These are phyloP conservation scores for Rhododendron ovatum DNA, from an alignment of 148 eudicot genomes.

Conservation along the genomic window DNA sequence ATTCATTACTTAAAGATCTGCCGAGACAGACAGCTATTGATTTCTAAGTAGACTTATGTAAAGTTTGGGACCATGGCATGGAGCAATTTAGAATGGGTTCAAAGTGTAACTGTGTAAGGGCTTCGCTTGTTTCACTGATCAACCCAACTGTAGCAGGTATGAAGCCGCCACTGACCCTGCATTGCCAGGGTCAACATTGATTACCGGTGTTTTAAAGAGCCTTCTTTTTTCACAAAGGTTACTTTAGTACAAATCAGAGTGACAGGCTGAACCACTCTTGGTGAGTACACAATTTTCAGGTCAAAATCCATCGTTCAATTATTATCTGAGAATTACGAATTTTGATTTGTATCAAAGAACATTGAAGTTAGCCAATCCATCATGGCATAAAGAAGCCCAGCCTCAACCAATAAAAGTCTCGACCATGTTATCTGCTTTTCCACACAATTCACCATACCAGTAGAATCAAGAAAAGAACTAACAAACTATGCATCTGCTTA, in stretches of 20 bases:
- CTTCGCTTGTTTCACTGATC: neutral
- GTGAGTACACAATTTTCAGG: neutral
- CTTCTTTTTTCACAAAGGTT: neutral
- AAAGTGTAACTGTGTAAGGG: neutral
- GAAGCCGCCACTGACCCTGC: neutral
- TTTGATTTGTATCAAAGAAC: neutral
- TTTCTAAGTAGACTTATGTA: neutral
- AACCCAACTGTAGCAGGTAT: neutral
- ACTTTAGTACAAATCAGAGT: neutral
- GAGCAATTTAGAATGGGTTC: neutral
- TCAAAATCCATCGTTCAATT: neutral
- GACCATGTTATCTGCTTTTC: neutral
- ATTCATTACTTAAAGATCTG: neutral
- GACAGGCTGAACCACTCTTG: neutral
- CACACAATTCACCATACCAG: neutral
- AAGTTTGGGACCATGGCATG: neutral
- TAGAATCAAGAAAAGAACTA: neutral
- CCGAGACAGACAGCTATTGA: neutral
- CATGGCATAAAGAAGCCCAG: neutral
- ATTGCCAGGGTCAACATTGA: neutral
- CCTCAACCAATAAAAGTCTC: neutral
- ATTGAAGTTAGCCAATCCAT: neutral
- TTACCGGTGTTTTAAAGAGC: neutral
- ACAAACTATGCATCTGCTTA: neutral
- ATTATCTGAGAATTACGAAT: neutral